These are phyloP conservation scores for Rhamnella rubrinervis DNA, from an alignment of 331 rosid genomes.

Conservation along the genomic window DNA sequence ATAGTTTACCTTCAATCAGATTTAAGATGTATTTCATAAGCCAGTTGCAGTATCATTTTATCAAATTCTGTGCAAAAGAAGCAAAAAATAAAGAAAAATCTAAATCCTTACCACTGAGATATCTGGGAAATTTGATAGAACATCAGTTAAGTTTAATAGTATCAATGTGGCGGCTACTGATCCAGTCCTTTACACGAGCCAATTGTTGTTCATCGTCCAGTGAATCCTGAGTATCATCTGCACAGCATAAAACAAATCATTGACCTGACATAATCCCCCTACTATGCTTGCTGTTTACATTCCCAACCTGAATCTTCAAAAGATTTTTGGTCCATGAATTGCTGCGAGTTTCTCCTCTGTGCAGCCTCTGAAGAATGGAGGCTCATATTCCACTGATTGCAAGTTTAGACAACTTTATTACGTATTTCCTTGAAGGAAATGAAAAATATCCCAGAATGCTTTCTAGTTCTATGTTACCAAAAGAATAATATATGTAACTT, in stretches of 20 bases:
- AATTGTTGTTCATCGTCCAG: constrained; percentile 74
- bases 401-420: constrained; percentile 24
- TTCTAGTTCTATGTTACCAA: not conserved
- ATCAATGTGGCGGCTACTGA: constrained; percentile 54
- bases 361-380: constrained; percentile 91
- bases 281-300: constrained; percentile 87
- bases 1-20: constrained; percentile 71
- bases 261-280: not conserved
- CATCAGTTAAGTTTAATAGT: constrained; percentile 64
- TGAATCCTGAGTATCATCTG: constrained; percentile 83
- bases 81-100: not conserved
- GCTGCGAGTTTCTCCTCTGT: constrained; percentile 59
- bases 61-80: not conserved
- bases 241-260: constrained; percentile 15
- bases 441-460: not conserved
- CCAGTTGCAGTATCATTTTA: not conserved
- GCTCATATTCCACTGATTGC: constrained; percentile 93
- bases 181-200: constrained; percentile 78
- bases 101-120: constrained; percentile 67
- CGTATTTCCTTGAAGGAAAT: not conserved
- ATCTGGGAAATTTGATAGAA: constrained; percentile 85
- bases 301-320: constrained; percentile 88
- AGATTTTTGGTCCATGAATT: constrained; percentile 83
- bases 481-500: too few species aligned
- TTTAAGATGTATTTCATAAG: constrained; percentile 7